A percentile compares a stretch with the other conserved stretches of the same genome.
phyloP scores from a whole-genome alignment of 2,329 filamentous ascomycete species.

The Monosporascus sp. region DNA sequence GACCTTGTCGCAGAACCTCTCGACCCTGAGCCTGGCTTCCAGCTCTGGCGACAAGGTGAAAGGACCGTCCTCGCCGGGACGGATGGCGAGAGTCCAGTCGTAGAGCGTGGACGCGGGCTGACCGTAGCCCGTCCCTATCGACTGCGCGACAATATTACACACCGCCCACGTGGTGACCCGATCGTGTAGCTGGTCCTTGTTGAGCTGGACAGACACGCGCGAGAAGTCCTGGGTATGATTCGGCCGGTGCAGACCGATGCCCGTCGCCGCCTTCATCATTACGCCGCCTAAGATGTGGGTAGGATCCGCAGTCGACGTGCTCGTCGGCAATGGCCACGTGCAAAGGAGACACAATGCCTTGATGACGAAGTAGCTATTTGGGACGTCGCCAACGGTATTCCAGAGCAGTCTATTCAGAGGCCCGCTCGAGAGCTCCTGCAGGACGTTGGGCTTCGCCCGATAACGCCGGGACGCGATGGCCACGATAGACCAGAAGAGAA shows the following conservation, averaged over 20 bases:
- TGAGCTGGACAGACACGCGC: slow-evolving; percentile 66
- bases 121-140: slow-evolving; percentile 76
- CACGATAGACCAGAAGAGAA: slow-evolving; percentile 83
- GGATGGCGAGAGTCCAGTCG: slow-evolving; percentile 65
- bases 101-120: slow-evolving; percentile 75
- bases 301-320: slow-evolving; percentile 72
- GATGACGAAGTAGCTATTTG: slow-evolving; percentile 74
- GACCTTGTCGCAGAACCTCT: slow-evolving; percentile 72
- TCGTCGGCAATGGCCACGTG: slow-evolving; percentile 79
- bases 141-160: slow-evolving; percentile 79
- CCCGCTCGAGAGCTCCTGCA: slow-evolving; percentile 61
- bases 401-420: slow-evolving; percentile 68
- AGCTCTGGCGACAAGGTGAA: slow-evolving; percentile 58
- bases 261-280: slow-evolving; percentile 84
- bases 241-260: slow-evolving; percentile 75
- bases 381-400: slow-evolving; percentile 72
- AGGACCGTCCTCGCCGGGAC: slow-evolving; percentile 55
- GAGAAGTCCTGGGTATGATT: slow-evolving; percentile 82
- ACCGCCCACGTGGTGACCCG: slow-evolving; percentile 78
- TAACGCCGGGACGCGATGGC: slow-evolving; percentile 71
- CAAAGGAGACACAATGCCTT: slow-evolving; percentile 77
- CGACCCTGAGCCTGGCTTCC: slow-evolving; percentile 64
- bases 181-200: slow-evolving; percentile 74
- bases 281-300: slow-evolving; percentile 78
- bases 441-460: slow-evolving; percentile 55